phyloP scores from a whole-genome alignment of 768 basidiomycete species.

The Dioszegia aurantiaca region DNA sequence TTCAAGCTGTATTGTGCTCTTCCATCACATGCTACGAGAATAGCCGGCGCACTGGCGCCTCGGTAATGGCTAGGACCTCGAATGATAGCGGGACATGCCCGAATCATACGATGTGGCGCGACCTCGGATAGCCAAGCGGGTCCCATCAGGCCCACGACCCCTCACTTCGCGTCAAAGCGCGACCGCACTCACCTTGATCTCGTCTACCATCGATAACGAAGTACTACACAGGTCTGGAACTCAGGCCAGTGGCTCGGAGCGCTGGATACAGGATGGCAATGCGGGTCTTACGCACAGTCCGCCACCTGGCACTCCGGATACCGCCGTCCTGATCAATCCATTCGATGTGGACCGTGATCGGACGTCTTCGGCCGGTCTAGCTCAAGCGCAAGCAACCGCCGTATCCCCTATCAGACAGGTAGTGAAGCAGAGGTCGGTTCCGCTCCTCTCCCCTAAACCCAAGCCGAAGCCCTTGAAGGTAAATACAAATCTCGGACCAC shows the following conservation, averaged over 20 bases:
- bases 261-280: conserved; percentile 14
- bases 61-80: neutral
- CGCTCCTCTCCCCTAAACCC: conserved; percentile 17
- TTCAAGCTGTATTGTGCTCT: no score
- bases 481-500: conserved; percentile 30
- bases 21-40: no score
- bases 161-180: conserved; percentile 1
- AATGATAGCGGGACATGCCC: conserved; percentile 8
- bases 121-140: conserved; percentile 13
- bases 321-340: neutral
- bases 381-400: conserved; percentile 14
- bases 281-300: neutral
- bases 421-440: conserved; percentile 7
- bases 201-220: neutral
- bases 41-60: no score
- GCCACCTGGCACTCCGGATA: neutral
- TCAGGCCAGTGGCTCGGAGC: conserved; percentile 6
- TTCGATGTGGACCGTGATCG: neutral
- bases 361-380: conserved; percentile 14
- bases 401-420: neutral
- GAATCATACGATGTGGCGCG: conserved; percentile 4
- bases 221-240: neutral
- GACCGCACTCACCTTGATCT: neutral
- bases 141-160: conserved; percentile 24
- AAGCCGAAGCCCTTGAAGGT: conserved; percentile 35